Percentiles rank a stretch among this genome's conserved stretches.
Conservation (phyloP, 768 basidiomycete species). For the Tulasnella sp. region DNA sequence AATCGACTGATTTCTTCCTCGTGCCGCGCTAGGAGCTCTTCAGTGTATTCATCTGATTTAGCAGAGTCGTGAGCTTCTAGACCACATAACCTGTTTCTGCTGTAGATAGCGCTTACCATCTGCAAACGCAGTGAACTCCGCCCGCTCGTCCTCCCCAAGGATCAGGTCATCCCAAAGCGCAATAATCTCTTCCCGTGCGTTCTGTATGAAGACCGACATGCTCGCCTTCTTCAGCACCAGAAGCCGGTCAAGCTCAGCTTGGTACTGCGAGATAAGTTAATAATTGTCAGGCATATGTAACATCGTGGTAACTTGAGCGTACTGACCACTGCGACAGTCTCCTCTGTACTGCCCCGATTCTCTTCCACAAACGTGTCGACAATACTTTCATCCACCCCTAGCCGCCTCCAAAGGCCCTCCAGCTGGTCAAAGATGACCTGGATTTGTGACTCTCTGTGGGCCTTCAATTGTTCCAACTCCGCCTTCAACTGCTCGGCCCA, state of each 20-base stretch:
- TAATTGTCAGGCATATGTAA: neutral
- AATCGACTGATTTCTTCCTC: constrained; percentile 75
- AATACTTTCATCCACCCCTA: constrained; percentile 66
- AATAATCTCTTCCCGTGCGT: constrained; percentile 71
- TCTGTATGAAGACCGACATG: constrained; percentile 74
- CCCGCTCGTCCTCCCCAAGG: constrained; percentile 71
- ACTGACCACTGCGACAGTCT: constrained; percentile 48
- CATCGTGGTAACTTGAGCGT: neutral
- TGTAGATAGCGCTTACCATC: constrained; percentile 48
- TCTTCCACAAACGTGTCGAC: constrained; percentile 90
- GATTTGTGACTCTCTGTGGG: constrained; percentile 67
- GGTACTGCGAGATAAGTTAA: constrained; percentile 39
- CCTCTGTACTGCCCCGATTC: constrained; percentile 70
- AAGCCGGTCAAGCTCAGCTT: constrained; percentile 85
- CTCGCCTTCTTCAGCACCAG: constrained; percentile 76
- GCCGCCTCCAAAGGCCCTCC: constrained; percentile 78
- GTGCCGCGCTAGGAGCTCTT: constrained; percentile 75
- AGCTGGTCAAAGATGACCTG: constrained; percentile 91
- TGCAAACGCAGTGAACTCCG: constrained; percentile 67
- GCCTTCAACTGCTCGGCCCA: constrained; percentile 54
- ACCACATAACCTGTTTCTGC: neutral
- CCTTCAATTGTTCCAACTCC: constrained; percentile 63
- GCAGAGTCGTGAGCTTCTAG: neutral
- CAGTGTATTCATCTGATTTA: constrained; percentile 67
- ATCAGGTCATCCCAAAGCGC: constrained; percentile 79